Evolutionary conservation across 352 stramenopile species (phyloP).

Genomic region (Pythium guiyangense): DNA sequence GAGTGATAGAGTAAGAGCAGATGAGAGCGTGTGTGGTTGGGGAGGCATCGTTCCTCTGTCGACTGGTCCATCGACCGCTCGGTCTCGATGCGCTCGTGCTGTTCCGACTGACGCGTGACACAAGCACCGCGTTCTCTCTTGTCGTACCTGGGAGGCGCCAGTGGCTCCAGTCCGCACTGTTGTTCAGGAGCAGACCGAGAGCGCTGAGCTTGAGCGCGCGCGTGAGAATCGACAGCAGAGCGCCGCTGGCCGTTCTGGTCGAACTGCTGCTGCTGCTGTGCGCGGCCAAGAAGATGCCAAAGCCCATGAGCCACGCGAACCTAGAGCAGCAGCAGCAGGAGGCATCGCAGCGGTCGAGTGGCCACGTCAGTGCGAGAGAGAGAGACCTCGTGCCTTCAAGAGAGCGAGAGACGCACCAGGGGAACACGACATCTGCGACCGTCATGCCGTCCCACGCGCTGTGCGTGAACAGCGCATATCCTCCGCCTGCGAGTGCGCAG

Average conservation of each 20-base stretch:
- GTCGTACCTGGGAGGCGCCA: too few species aligned
- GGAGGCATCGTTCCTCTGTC: background rate
- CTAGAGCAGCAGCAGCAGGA: constrained; percentile 26
- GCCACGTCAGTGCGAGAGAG: too few species aligned
- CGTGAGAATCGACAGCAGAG: too few species aligned
- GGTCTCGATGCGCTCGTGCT: too few species aligned
- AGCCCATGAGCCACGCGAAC: constrained; percentile 86
- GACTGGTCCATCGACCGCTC: too few species aligned
- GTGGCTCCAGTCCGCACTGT: too few species aligned
- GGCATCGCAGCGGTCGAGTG: background rate
- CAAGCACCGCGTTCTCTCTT: background rate
- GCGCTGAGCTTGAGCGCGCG: too few species aligned
- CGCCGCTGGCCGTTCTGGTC: too few species aligned
- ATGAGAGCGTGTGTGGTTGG: background rate
- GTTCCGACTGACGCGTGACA: too few species aligned
- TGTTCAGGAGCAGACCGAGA: too few species aligned
- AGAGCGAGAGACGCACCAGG: constrained; percentile 57
- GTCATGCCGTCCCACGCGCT: constrained; percentile 78
- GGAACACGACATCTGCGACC: constrained; percentile 70
- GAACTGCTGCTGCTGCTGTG: background rate
- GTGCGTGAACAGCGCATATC: constrained; percentile 58
- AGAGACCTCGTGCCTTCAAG: too few species aligned
- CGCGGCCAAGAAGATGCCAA: constrained; percentile 32
- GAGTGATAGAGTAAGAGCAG: too few species aligned
- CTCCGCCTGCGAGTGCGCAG: constrained; percentile 29